These are phyloP conservation scores for Polytrichum formosum DNA, from an alignment of 225 moss, liverwort and hornwort species.

Conservation along the genomic window DNA sequence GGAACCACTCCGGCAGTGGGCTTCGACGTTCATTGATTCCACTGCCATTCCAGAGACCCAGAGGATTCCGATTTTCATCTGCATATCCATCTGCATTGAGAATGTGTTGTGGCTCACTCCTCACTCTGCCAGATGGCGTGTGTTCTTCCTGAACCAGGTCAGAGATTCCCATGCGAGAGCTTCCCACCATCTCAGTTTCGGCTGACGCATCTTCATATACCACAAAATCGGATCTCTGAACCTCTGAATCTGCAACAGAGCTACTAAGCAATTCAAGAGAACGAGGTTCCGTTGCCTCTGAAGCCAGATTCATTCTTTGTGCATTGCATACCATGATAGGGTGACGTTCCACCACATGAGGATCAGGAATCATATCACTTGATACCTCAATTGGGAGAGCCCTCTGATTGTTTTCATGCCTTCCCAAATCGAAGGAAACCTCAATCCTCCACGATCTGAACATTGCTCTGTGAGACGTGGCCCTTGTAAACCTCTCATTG, in stretches of 20 bases:
- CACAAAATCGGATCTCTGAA: conserved; percentile 8
- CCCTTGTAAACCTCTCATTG: conserved; percentile 20
- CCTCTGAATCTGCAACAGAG: neutral
- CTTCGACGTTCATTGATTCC: conserved; percentile 10
- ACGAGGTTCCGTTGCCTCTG: too few relatives aligned
- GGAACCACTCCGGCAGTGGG: conserved; percentile 39
- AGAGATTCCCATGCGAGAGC: neutral
- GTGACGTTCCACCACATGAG: neutral
- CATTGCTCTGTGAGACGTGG: conserved; percentile 2
- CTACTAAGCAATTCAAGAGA: too few relatives aligned
- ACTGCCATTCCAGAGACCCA: conserved; percentile 1
- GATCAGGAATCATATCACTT: too few relatives aligned
- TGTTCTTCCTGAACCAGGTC: conserved; percentile 6
- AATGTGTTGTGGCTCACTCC: neutral
- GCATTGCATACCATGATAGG: too few relatives aligned
- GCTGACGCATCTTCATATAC: conserved; percentile 20
- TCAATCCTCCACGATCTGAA: neutral
- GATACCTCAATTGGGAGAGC: neutral
- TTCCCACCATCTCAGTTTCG: conserved; percentile 4
- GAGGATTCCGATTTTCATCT: conserved; percentile 40
- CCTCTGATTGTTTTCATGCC: neutral
- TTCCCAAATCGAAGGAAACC: neutral
- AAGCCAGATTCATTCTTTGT: too few relatives aligned
- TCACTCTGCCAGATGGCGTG: neutral
- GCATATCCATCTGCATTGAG: conserved; percentile 7